Evolutionary conservation across 2,329 filamentous ascomycete species (phyloP).

Genomic region (Fusarium sp.): DNA sequence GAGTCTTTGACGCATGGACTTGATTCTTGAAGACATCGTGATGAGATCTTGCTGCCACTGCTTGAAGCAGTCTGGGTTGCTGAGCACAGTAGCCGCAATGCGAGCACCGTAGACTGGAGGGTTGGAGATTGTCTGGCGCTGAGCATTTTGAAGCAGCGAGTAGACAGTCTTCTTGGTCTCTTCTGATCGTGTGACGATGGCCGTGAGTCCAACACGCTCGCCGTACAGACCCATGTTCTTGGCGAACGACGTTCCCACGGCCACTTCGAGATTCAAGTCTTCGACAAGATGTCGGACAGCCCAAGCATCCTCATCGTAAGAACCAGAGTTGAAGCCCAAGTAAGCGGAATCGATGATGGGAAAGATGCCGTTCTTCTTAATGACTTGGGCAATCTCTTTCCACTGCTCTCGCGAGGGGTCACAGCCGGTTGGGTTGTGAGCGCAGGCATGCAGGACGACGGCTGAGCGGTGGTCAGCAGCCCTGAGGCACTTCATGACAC

Average conservation of each 20-base stretch:
- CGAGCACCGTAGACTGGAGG: slow-evolving; percentile 51
- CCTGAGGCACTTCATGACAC: slow-evolving; percentile 44
- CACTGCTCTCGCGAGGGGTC: slow-evolving; percentile 48
- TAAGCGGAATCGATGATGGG: slow-evolving; percentile 41
- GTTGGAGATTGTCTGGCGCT: slow-evolving; percentile 51
- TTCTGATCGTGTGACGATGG: slow-evolving; percentile 41
- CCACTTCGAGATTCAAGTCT: slow-evolving; percentile 59
- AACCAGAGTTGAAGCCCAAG: slow-evolving; percentile 40
- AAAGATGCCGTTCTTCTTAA: slow-evolving; percentile 29
- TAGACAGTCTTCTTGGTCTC: slow-evolving; percentile 33
- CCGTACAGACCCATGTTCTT: slow-evolving; percentile 67
- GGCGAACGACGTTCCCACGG: slow-evolving; percentile 70
- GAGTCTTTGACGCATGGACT: slow-evolving; percentile 49
- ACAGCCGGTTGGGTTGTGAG: slow-evolving; percentile 57
- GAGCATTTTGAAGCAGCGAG: slow-evolving; percentile 48
- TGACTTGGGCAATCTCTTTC: slow-evolving; percentile 33
- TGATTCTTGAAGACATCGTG: slow-evolving; percentile 52
- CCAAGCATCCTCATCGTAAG: slow-evolving; percentile 42
- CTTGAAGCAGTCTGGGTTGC: slow-evolving; percentile 39
- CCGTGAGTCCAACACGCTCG: slow-evolving; percentile 49
- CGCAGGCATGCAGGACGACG: slow-evolving; percentile 56
- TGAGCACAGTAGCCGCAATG: slow-evolving; percentile 50
- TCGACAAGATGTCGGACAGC: slow-evolving; percentile 40
- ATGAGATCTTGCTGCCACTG: slow-evolving; percentile 52
- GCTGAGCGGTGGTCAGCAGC: slow-evolving; percentile 40